Conservation (phyloP, 805 yeast species). For the Ogataea pini region DNA sequence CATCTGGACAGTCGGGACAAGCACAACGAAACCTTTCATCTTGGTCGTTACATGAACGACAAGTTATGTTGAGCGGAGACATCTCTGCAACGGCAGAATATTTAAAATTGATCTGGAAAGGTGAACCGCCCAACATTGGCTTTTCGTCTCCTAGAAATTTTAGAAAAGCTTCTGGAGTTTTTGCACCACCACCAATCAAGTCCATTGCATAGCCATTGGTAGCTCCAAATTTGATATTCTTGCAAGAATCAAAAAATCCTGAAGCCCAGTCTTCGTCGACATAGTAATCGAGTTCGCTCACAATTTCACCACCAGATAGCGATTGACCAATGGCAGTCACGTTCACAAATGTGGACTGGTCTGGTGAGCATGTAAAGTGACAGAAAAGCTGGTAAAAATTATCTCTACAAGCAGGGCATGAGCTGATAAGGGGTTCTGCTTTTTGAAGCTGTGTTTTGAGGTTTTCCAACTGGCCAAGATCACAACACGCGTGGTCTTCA, state of each 20-base stretch:
- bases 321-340: conserved; percentile 56
- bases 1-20: conserved; percentile 81
- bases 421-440: conserved; percentile 78
- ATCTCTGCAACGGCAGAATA: conserved; percentile 39
- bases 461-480: conserved; percentile 55
- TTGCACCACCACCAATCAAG: conserved; percentile 96
- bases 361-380: conserved; percentile 85
- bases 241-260: conserved; percentile 78
- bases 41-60: conserved; percentile 57
- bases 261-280: conserved; percentile 62
- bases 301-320: conserved; percentile 55
- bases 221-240: conserved; percentile 85
- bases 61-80: conserved; percentile 31
- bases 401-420: conserved; percentile 90
- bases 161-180: conserved; percentile 65
- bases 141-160: conserved; percentile 93
- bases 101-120: conserved; percentile 83
- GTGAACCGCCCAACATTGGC: conserved; percentile 92
- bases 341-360: conserved; percentile 74
- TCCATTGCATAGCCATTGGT: conserved; percentile 98
- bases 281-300: conserved; percentile 66
- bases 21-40: conserved; percentile 68
- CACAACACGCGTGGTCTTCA: conserved; percentile 64
- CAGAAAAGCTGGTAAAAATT: conserved; percentile 86
- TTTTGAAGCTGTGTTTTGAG: conserved; percentile 64